Conservation (phyloP, 805 yeast species). For the Saturnispora sekii region DNA sequence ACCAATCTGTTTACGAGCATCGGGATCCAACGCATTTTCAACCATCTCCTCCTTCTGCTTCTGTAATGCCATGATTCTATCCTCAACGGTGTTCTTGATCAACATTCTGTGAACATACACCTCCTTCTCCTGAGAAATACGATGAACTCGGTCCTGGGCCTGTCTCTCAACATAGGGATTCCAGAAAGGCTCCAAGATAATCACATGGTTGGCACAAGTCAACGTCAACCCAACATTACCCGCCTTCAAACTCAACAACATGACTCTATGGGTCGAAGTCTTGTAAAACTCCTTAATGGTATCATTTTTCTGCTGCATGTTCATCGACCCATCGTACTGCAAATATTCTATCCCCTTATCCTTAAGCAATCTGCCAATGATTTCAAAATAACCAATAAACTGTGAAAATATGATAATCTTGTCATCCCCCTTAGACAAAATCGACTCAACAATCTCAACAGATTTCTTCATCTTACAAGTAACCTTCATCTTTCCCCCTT, state of each 20-base stretch:
- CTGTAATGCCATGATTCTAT: conserved; percentile 77
- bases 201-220: conserved; percentile 89
- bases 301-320: conserved; percentile 51
- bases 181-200: conserved; percentile 95
- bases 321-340: conserved; percentile 80
- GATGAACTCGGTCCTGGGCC: conserved; percentile 92
- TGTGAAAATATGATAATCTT: conserved; percentile 81
- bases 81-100: conserved; percentile 71
- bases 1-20: conserved; percentile 54
- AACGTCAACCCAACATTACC: conserved; percentile 93
- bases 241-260: conserved; percentile 78
- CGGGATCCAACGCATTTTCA: conserved; percentile 75
- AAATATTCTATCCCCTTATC: conserved; percentile 39
- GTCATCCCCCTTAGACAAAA: conserved; percentile 43
- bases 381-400: conserved; percentile 69
- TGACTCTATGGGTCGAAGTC: conserved; percentile 41
- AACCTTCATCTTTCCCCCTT: conserved; percentile 36
- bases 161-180: conserved; percentile 96
- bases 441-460: conserved; percentile 44
- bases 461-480: conserved; percentile 68
- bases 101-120: conserved; percentile 71
- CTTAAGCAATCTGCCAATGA: conserved; percentile 45
- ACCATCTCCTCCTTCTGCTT: conserved; percentile 68
- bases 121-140: conserved; percentile 80
- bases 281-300: conserved; percentile 56